Evolutionary conservation across 2,329 filamentous ascomycete genomes (phyloP), one percentile per base, ranked within the genome.

Genomic region (Nemania diffusa): DNA sequence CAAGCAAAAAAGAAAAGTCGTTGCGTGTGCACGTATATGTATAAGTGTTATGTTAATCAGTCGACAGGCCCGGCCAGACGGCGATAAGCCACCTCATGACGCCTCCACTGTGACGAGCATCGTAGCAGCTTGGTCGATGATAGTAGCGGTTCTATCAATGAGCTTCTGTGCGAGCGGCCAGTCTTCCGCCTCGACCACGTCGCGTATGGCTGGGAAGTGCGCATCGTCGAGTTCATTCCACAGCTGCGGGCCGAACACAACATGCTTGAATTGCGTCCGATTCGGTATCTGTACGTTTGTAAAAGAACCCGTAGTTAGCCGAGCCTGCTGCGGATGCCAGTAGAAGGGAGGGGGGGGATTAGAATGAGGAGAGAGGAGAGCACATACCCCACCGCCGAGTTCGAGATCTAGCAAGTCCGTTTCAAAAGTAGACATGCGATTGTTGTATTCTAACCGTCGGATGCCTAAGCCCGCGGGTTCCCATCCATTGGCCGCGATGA

Each of bases 211-310:
- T 0, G 95, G 95, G 81, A 97, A 97, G 69, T 88, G 88, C 0
- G 87, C 87, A 63, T 87, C 86, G 34, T 91, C 87, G 71, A 90
- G 87, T 42, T 86, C 88, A 37, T 90, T 90, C 91, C 93, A 94
- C 2, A 88, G 83, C 75, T 93, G 88, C 0, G 96, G 96, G 1
- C 92, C 95, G 77, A 94, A 97, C 64, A 99, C 82, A 75, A 97
- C 87, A 79, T 97, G 96, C 79, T 97, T 97, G 85, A 94, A 99
- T 80, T 98, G 96, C 5, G 92, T 92, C 71, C 95, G 90, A 73
- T 93, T 93, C 44, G 92, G 92, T 4, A 97, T 87, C 91, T 94
- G 63, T 29, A 5, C 44, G 2, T 20, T 8, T 13, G 34, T 13
- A 15, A 3, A 40, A 40, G 11, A 40, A 40, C 34, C 34, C 3